phyloP scores from a whole-genome alignment of 2,329 filamentous ascomycete genomes.

The Bipolaris sorokiniana region DNA sequence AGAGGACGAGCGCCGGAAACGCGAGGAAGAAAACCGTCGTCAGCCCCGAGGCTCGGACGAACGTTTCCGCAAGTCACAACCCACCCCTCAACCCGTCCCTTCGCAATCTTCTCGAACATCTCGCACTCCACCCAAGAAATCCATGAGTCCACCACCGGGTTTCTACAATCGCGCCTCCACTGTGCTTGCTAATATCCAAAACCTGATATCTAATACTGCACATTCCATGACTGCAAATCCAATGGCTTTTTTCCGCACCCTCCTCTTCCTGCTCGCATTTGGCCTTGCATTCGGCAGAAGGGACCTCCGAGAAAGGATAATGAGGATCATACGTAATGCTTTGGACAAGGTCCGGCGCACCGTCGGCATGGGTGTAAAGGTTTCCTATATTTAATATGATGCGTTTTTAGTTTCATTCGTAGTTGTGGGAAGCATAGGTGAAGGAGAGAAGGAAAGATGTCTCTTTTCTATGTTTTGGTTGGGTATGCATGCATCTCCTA shows the following conservation, averaged over 20 bases:
- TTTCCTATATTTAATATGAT: conserved; percentile 79
- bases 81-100: conserved; percentile 26
- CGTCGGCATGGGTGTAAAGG: conserved; percentile 95
- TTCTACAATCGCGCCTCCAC: conserved; percentile 53
- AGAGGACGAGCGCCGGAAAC: conserved; percentile 51
- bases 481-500: conserved; percentile 1
- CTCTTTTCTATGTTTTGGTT: neutral
- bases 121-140: conserved; percentile 41
- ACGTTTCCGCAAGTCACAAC: conserved; percentile 33
- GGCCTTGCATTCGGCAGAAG: conserved; percentile 76
- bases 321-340: conserved; percentile 68
- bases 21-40: conserved; percentile 47
- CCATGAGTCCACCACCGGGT: conserved; percentile 42
- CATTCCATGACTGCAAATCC: conserved; percentile 61
- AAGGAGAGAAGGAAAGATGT: neutral
- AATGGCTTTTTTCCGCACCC: conserved; percentile 63
- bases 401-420: neutral
- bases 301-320: conserved; percentile 75
- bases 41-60: conserved; percentile 44
- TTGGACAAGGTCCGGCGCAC: conserved; percentile 86
- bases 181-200: conserved; percentile 56
- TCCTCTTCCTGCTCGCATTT: conserved; percentile 82
- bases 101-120: conserved; percentile 39
- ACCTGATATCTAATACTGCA: conserved; percentile 58
- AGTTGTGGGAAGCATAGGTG: neutral